Evolutionary conservation across 441 rosid genomes (phyloP), one percentile per base, ranked within the genome.

Genomic region (Jatropha podagrica): DNA sequence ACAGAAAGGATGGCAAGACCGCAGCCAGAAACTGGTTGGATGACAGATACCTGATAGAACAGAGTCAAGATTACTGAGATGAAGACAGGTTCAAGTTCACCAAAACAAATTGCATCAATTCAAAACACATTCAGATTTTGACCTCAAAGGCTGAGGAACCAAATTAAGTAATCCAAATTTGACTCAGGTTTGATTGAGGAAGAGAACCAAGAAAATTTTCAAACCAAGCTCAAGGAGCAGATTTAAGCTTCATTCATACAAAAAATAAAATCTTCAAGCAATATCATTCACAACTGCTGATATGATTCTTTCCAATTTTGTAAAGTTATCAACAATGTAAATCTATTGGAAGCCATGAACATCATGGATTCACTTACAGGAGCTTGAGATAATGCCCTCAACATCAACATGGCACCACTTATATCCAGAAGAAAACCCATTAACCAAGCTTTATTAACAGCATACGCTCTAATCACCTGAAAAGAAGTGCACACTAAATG

Each of bases 1-100:
- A 96, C 80, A 0, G 91, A 96, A 80, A 96, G 98, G 73, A 96
- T 84, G 41, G 97, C 98, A 32, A 96, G 98, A 69, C 99, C 98
- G 81, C 97, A 92, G 66, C 99, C 98, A 40, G 98, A 96, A 77
- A 96, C 99, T 46, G 99, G 99, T 79, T 95, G 98, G 79, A 95
- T 92, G 71, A 95, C 92, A 67, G 99, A 95, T 56, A 95, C 97
- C 99, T 95, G 83, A 69, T 38, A 71, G 71, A 40, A 80, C 9
- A 76, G 38, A 68, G 68, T 51, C 73, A 66, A 69, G 55, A 67
- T 69, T 54, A 69, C 68, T 59, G 44, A 59, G 26, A 23, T 54
- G 49, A 70, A 60, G 42, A 73, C 60, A 63, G 44, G 54, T 55
- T 14, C 44, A 59, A 56, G 70, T 27, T 55, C 59, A 26, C 18